A percentile compares a stretch with the other conserved stretches of the same genome.
These are phyloP conservation scores for Cutaneotrichosporon cavernicola DNA, from an alignment of 1,284 basidiomycete genomes.

Conservation along the genomic window DNA sequence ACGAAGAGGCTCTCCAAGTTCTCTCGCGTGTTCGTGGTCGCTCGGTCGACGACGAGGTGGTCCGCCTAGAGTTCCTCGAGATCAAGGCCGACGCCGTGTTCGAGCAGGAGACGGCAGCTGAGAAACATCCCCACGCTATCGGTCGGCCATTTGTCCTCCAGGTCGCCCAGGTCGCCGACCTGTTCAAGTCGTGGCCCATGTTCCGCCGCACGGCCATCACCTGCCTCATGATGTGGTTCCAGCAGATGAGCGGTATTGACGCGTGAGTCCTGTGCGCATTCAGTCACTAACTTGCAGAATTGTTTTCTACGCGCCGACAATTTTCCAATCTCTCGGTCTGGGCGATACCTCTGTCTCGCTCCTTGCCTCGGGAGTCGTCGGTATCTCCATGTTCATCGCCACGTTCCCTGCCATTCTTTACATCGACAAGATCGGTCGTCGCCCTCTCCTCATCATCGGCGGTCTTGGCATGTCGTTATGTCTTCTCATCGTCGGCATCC, in stretches of 20 bases:
- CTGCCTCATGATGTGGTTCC: constrained; percentile 49
- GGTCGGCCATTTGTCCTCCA: constrained; percentile 20
- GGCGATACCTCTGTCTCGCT: constrained; percentile 37
- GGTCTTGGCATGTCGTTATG: constrained; percentile 31
- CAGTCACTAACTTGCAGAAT: not conserved
- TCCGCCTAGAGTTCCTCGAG: constrained; percentile 74
- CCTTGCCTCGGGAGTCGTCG: constrained; percentile 48
- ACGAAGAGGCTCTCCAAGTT: constrained; percentile 66
- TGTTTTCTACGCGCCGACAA: constrained; percentile 29
- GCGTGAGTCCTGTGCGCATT: constrained; percentile 11
- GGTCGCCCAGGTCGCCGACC: constrained; percentile 21
- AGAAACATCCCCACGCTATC: constrained; percentile 24
- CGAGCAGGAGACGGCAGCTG: constrained; percentile 24
- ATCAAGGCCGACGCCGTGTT: constrained; percentile 72
- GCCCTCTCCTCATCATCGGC: constrained; percentile 30
- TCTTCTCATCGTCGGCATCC: constrained; percentile 29
- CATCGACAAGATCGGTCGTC: constrained; percentile 37
- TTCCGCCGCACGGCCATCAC: constrained; percentile 46
- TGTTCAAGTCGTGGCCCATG: constrained; percentile 29
- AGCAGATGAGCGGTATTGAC: constrained; percentile 44
- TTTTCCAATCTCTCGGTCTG: constrained; percentile 33
- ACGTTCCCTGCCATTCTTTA: constrained; percentile 40
- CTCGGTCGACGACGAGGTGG: constrained; percentile 62
- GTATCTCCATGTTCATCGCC: constrained; percentile 41
- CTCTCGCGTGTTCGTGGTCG: constrained; percentile 62